phyloP scores from a whole-genome alignment of 1,139 yeast species.

The Sugiyamaella paludigena region DNA sequence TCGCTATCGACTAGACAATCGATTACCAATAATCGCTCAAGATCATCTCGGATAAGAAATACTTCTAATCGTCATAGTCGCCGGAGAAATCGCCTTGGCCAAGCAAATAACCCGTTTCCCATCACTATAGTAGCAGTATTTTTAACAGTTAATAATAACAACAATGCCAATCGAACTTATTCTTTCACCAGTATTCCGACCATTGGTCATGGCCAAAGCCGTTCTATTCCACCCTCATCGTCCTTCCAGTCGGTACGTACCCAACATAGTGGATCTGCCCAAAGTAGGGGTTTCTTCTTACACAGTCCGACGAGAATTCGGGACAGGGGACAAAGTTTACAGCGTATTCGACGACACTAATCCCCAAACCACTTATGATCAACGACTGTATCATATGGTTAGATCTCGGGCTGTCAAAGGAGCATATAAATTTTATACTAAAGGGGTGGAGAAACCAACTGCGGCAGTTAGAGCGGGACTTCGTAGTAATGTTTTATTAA shows the following conservation, averaged over 20 bases:
- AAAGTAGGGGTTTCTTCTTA: conserved; percentile 34
- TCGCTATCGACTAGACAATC: no score
- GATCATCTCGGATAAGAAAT: no score
- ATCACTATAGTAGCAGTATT: no score
- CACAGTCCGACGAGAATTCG: conserved; percentile 52
- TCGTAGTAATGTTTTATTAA: conserved; percentile 54
- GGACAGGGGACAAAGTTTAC: conserved; percentile 55
- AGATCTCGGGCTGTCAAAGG: conserved; percentile 65
- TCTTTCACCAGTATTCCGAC: conserved; percentile 58
- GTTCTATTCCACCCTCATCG: conserved; percentile 57
- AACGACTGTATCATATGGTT: conserved; percentile 50
- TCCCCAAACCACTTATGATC: conserved; percentile 29
- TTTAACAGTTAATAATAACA: not conserved
- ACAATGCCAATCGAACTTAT: conserved; percentile 58
- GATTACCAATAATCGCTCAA: no score
- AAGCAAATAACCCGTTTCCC: no score
- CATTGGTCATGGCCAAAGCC: conserved; percentile 55
- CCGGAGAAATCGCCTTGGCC: no score
- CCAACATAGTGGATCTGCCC: conserved; percentile 49
- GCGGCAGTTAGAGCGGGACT: conserved; percentile 60
- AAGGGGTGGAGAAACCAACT: conserved; percentile 54
- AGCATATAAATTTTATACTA: conserved; percentile 56
- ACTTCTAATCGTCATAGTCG: no score
- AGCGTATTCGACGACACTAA: conserved; percentile 53
- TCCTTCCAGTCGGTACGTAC: conserved; percentile 54